Conservation (phyloP, 306 rosid species). For the Castanea sativa region DNA sequence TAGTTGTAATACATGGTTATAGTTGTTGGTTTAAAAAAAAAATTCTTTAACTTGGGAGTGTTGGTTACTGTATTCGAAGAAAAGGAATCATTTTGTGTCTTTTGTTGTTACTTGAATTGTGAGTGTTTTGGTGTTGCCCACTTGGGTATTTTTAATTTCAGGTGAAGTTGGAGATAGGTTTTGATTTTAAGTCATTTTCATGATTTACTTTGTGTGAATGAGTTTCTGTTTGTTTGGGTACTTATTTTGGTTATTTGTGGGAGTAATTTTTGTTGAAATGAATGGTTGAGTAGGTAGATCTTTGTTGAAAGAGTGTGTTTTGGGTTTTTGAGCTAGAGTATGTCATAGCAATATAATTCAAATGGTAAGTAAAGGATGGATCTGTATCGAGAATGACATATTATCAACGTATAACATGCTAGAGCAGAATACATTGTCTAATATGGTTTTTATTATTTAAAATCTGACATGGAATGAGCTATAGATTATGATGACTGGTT, state of each 20-base stretch:
- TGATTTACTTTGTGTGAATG: not conserved
- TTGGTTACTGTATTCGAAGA: too few species aligned
- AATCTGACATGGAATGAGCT: not conserved
- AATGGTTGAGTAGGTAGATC: slow-evolving; percentile 41
- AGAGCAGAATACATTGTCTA: not conserved
- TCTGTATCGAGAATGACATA: not conserved
- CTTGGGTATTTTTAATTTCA: not conserved
- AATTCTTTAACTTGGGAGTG: too few species aligned
- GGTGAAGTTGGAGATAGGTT: slow-evolving; percentile 13
- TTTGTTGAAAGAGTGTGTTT: slow-evolving; percentile 26
- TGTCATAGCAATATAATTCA: too few species aligned
- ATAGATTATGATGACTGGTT: not conserved
- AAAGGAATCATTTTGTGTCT: too few species aligned
- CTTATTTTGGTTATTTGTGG: not conserved
- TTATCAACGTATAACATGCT: not conserved
- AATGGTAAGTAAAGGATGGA: too few species aligned
- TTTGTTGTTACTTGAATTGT: too few species aligned
- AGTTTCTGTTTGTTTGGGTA: not conserved
- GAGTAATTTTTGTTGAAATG: slow-evolving; percentile 9
- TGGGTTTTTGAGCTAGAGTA: not conserved
- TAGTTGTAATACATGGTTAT: too few species aligned
- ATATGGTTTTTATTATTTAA: not conserved
- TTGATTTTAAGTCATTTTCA: not conserved
- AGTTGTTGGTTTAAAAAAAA: too few species aligned
- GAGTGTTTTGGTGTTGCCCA: too few species aligned